Base-by-base conservation (phyloP, 495 filamentous ascomycete species). In the Viridothelium virens region DNA sequence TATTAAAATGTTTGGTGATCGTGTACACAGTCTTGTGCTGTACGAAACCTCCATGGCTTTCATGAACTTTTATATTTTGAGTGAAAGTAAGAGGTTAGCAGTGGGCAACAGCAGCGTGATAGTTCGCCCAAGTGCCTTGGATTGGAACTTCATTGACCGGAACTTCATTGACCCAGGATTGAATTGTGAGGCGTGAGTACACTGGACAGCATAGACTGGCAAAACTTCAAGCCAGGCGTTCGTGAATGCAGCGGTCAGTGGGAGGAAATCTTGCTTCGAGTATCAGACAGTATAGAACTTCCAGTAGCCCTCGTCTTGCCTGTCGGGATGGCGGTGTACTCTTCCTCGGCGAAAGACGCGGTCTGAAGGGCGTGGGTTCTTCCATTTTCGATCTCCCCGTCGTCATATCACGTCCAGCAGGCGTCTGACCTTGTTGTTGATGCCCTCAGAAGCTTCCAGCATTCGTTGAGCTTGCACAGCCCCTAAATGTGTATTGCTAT, bases 91-190 rank as follows among this genome's bases (percentile, higher is more conserved):
- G 5, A 14, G 16, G 5, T 25, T 5, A 53, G 10, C 48, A 53
- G 48, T 34, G 53, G 53, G 53, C 53, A 59, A 59, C 53, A 36
- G 53, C 41, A 44, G 41, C 41, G 18, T 59, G 53, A 59, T 18
- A 10, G 11, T 31, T 59, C 53, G 53, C 53, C 31, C 53, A 34
- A 18, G 53, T 31, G 53, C 53, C 53, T 59, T 36, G 53, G 18
- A 33, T 59, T 59, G 7, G 18, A 36, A 3, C 11, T 14, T 59
- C 53, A 59, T 34, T 11, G 25, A 25, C 25, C 25, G 25, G 25
- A 25, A 25, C 25, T 25, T 25, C 25, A 25, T 25, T 25, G 25
- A 25, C 25, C 25, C 25, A 25, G 25, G 25, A 25, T 25, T 25
- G 25, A 25, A 25, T 25, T 25, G 25, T 25, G 25, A 59, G 14